These are phyloP conservation scores for Emergomyces africanus DNA, from an alignment of 2,329 filamentous ascomycete genomes.

Conservation along the genomic window DNA sequence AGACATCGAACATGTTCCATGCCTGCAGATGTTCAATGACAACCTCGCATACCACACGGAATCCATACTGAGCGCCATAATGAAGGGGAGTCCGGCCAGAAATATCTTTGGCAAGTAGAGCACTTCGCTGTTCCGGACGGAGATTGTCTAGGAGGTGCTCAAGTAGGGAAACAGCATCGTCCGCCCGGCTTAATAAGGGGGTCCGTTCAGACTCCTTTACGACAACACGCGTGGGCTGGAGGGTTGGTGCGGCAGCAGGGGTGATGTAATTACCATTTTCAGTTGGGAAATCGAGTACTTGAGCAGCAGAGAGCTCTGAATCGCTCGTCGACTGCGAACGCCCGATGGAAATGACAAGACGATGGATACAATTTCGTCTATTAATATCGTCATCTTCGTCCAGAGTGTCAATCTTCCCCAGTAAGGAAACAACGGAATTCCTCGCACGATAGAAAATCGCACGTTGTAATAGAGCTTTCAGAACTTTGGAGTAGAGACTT, in stretches of 20 bases:
- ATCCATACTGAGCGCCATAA: conserved; percentile 70
- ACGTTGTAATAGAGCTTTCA: conserved; percentile 32
- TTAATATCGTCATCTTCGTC: conserved; percentile 90
- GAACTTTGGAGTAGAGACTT: conserved; percentile 51
- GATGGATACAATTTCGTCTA: conserved; percentile 82
- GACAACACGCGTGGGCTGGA: conserved; percentile 49
- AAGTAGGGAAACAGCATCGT: conserved; percentile 61
- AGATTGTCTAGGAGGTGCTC: conserved; percentile 54
- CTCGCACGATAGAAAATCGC: conserved; percentile 60
- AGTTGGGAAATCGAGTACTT: conserved; percentile 35
- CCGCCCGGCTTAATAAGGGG: conserved; percentile 52
- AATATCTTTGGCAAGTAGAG: conserved; percentile 36
- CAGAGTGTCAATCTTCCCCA: conserved; percentile 56
- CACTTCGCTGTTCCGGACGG: conserved; percentile 51
- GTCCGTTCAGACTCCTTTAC: conserved; percentile 51
- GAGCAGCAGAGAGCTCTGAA: conserved; percentile 40
- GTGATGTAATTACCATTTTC: conserved; percentile 64
- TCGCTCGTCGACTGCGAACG: conserved; percentile 50
- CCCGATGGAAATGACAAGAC: conserved; percentile 83
- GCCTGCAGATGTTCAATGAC: conserved; percentile 80
- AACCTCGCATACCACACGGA: conserved; percentile 77
- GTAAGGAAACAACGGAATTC: conserved; percentile 56
- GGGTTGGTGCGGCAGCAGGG: conserved; percentile 56
- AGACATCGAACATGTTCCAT: conserved; percentile 77
- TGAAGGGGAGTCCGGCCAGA: conserved; percentile 13